phyloP scores from a whole-genome alignment of 1,284 basidiomycete species.

The Trichosporon inkin region DNA sequence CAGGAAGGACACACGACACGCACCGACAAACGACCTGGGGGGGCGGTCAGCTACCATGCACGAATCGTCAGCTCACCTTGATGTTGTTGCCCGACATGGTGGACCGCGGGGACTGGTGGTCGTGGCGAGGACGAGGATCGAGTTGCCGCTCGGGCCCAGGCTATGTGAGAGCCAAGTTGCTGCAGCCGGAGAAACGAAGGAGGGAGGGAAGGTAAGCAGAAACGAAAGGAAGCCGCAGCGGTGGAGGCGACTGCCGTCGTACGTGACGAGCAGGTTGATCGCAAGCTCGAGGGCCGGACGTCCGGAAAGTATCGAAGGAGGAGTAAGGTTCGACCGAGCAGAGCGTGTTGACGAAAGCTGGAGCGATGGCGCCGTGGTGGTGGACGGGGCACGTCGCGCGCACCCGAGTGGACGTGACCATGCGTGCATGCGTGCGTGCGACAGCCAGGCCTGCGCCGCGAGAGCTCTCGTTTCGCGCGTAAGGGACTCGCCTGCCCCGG shows the following conservation, averaged over 20 bases:
- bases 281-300: too few species aligned
- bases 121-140: neutral
- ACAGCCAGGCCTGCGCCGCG: neutral
- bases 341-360: neutral
- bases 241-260: neutral
- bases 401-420: too few species aligned
- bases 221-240: neutral
- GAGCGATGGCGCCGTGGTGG: neutral
- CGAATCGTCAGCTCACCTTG: constrained; percentile 41
- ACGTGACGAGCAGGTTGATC: neutral
- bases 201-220: neutral
- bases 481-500: neutral
- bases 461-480: neutral
- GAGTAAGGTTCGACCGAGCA: neutral
- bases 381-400: neutral
- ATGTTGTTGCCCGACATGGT: constrained; percentile 53
- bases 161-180: neutral
- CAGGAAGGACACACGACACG: constrained; percentile 13
- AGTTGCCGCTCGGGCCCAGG: constrained; percentile 2
- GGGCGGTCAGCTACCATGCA: neutral
- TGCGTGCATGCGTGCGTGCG: too few species aligned
- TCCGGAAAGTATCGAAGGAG: too few species aligned
- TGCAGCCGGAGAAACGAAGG: neutral
- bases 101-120: constrained; percentile 3
- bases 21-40: constrained; percentile 24